A percentile compares a stretch with the other conserved stretches of the same genome.
Conservation (phyloP, 2,329 filamentous ascomycete genomes). For the Paramyrothecium roridum region DNA sequence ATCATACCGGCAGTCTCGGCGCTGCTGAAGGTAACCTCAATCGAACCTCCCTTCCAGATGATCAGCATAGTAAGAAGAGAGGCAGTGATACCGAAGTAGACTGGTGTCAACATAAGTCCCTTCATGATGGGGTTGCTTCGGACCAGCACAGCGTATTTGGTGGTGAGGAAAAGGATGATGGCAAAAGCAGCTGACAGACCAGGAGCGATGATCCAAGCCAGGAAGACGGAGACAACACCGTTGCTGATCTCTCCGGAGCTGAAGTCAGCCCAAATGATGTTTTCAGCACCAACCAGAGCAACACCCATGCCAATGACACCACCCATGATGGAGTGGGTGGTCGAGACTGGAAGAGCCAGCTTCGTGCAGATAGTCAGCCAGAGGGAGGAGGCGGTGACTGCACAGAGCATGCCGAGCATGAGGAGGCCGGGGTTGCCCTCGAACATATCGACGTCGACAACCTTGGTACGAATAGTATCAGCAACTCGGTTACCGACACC, state of each 20-base stretch:
- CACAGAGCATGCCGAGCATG: conserved; percentile 59
- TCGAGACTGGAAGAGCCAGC: conserved; percentile 56
- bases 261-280: conserved; percentile 52
- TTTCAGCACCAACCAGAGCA: conserved; percentile 46
- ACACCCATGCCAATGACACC: conserved; percentile 60
- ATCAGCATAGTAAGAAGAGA: conserved; percentile 59
- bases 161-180: conserved; percentile 53
- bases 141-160: conserved; percentile 56
- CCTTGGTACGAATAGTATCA: conserved; percentile 60
- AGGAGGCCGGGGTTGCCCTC: conserved; percentile 46
- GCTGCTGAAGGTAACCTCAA: conserved; percentile 32
- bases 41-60: conserved; percentile 50
- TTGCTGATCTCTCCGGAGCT: conserved; percentile 28
- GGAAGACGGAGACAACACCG: conserved; percentile 52
- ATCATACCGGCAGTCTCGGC: conserved; percentile 50
- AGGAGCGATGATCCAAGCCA: conserved; percentile 60
- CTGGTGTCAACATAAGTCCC: conserved; percentile 48
- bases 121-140: conserved; percentile 50
- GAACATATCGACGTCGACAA: conserved; percentile 50
- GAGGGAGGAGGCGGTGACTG: conserved; percentile 47
- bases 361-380: conserved; percentile 55
- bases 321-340: conserved; percentile 60
- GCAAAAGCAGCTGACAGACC: conserved; percentile 52
- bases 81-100: conserved; percentile 56
- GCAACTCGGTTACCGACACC: conserved; percentile 59